phyloP scores from a whole-genome alignment of 2,329 filamentous ascomycete genomes.

The Pseudopyricularia javanii region DNA sequence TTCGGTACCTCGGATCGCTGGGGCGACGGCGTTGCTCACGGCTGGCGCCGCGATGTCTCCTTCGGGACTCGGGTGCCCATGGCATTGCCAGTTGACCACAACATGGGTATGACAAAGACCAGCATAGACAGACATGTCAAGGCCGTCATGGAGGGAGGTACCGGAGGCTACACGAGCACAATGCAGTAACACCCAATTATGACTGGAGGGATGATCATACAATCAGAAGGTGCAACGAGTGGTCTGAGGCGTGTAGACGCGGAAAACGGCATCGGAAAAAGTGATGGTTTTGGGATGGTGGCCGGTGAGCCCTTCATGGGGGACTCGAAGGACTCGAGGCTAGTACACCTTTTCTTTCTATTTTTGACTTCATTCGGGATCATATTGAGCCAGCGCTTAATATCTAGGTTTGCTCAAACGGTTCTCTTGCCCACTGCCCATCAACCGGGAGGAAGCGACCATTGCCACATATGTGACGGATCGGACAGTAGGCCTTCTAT shows the following conservation, averaged over 20 bases:
- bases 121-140: not conserved
- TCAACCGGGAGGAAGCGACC: constrained; percentile 18
- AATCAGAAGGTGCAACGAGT: too few species aligned
- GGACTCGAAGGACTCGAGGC: too few species aligned
- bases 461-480: constrained; percentile 8
- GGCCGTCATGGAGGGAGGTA: not conserved
- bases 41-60: constrained; percentile 1
- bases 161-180: not conserved
- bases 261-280: too few species aligned
- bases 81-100: not conserved
- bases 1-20: not conserved
- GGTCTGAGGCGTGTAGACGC: too few species aligned
- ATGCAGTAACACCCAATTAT: too few species aligned
- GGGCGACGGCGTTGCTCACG: constrained; percentile 1
- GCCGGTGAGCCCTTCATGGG: too few species aligned
- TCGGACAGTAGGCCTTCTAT: constrained; percentile 24
- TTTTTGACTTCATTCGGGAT: not conserved
- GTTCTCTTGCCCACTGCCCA: constrained; percentile 30
- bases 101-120: not conserved
- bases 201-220: too few species aligned
- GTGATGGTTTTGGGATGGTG: too few species aligned
- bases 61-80: constrained; percentile 1
- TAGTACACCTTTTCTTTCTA: not conserved
- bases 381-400: too few species aligned
- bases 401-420: constrained; percentile 14